phyloP scores from a whole-genome alignment of 768 basidiomycete species.

The Mycena chlorophos region DNA sequence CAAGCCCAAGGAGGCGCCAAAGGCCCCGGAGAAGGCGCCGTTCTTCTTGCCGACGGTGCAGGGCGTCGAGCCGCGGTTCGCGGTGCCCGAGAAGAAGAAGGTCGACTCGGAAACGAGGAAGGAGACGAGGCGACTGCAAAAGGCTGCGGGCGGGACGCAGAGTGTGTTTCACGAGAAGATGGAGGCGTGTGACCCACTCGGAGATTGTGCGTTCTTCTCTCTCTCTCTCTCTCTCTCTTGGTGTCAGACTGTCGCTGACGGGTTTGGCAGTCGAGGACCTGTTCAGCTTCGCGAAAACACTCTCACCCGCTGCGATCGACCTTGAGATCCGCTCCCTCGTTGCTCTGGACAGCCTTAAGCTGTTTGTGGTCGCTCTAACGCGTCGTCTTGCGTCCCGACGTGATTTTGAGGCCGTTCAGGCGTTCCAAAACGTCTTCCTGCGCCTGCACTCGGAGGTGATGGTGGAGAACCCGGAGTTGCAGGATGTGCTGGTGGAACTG shows the following conservation, averaged over 20 bases:
- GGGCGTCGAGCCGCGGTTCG: slow-evolving; percentile 84
- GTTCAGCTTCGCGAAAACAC: slow-evolving; percentile 79
- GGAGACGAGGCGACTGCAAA: slow-evolving; percentile 53
- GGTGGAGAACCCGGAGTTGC: slow-evolving; percentile 67
- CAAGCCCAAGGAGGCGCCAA: slow-evolving; percentile 94
- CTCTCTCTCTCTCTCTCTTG: too few species aligned
- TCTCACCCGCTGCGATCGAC: slow-evolving; percentile 90
- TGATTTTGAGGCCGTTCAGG: slow-evolving; percentile 95
- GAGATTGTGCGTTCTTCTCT: slow-evolving; percentile 60
- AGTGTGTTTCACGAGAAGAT: slow-evolving; percentile 76
- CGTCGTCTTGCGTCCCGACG: slow-evolving; percentile 72
- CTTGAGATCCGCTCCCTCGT: slow-evolving; percentile 83
- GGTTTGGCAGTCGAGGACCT: slow-evolving; percentile 67
- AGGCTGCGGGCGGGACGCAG: slow-evolving; percentile 49
- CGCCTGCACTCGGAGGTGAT: slow-evolving; percentile 82
- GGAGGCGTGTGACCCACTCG: slow-evolving; percentile 49
- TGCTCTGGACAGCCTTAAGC: slow-evolving; percentile 57
- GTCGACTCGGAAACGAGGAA: slow-evolving; percentile 42
- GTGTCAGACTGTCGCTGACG: neutral
- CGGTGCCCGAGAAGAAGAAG: slow-evolving; percentile 47
- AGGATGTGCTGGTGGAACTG: slow-evolving; percentile 55
- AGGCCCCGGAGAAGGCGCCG: slow-evolving; percentile 92
- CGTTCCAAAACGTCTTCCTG: slow-evolving; percentile 82
- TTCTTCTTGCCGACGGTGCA: slow-evolving; percentile 95
- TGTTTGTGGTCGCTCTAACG: slow-evolving; percentile 75